Base-by-base conservation (phyloP, 2,329 filamentous ascomycete genomes). In the Didymella segeticola region DNA sequence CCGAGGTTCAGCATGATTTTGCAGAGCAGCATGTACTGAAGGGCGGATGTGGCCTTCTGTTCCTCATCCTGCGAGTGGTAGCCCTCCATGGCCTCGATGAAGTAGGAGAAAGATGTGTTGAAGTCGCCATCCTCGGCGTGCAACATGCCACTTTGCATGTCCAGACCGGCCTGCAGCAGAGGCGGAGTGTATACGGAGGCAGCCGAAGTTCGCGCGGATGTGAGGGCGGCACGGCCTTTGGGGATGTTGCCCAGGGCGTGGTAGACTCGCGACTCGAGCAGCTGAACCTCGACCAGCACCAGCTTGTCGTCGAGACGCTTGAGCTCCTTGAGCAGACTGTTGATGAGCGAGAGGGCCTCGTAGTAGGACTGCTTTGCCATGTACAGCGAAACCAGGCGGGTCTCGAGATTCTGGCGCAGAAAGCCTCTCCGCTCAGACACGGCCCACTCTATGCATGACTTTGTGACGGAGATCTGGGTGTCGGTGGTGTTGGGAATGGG, bases 371-470 rank as follows among this genome's bases (percentile, higher is more conserved):
- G 91, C 81, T 98, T 98, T 70, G 90, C 88, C 89, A 99, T 98
- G 82, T 96, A 91, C 57, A 99, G 88, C 47, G 86, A 84, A 48
- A 99, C 95, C 53, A 99, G 88, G 60, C 95, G 90, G 53, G 93
- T 96, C 82, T 99, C 92, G 72, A 99, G 91, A 77, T 96, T 96
- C 81, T 99, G 95, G 65, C 95, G 92, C 67, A 99, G 86, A 83
- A 99, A 99, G 56, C 91, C 91, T 72, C 95, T 89, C 68, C 93
- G 90, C 81, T 98, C 92, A 46, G 91, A 90, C 48, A 93, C 91
- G 42, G 95, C 95, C 95, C 95, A 99, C 80, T 98, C 93, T 86
- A 99, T 99, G 81, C 92, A 98, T 79, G 95, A 96, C 79, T 96
- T 96, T 71, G 95, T 99, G 69, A 97, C 91, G 75, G 88, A 81